phyloP scores from a whole-genome alignment of 148 eudicot species.

The Beta vulgaris region DNA sequence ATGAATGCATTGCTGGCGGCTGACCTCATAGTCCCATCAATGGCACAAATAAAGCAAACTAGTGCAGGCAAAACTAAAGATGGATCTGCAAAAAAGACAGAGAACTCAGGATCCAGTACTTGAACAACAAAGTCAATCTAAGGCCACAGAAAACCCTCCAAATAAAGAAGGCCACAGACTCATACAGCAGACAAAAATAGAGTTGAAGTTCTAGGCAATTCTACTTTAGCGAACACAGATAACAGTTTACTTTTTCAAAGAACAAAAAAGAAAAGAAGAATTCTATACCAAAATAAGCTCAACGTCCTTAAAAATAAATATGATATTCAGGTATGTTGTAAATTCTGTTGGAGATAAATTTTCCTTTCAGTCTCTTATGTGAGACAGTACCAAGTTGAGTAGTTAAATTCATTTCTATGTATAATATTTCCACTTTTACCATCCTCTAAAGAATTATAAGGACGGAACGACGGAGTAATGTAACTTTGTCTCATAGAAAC shows the following conservation, averaged over 20 bases:
- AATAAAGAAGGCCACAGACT: neutral
- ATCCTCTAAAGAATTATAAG: no score
- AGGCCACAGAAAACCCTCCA: no score
- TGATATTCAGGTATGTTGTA: neutral
- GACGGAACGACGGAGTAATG: no score
- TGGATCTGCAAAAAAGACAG: conserved; percentile 48
- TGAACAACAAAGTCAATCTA: neutral
- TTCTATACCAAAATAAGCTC: neutral
- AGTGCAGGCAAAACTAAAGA: conserved; percentile 50
- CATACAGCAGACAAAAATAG: neutral
- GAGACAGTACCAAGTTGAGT: no score
- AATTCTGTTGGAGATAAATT: no score
- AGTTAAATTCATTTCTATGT: no score
- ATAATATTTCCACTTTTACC: no score
- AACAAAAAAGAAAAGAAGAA: neutral
- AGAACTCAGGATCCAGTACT: conserved; percentile 3
- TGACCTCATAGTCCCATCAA: conserved; percentile 31
- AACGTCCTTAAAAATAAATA: neutral
- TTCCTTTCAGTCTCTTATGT: no score
- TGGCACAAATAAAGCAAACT: conserved; percentile 40
- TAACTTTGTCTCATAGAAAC: no score
- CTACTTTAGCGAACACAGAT: neutral
- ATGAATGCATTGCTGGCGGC: conserved; percentile 43
- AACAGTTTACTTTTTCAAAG: neutral
- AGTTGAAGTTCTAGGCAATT: neutral